Evolutionary conservation across 169 alveolate species (phyloP).

Genomic region (Theileria parva): DNA sequence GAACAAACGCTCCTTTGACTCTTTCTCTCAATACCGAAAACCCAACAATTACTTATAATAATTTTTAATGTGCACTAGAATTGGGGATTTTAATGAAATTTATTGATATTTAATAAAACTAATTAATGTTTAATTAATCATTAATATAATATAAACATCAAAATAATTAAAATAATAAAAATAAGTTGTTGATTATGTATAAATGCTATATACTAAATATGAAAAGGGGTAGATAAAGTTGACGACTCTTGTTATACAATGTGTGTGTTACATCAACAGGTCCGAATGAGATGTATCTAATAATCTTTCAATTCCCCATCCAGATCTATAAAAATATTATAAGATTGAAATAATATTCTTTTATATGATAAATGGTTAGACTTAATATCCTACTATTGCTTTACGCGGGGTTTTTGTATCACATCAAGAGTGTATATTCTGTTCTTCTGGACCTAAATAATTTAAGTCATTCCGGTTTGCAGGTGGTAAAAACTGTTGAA

Average conservation of each 20-base stretch:
- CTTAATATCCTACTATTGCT: neutral
- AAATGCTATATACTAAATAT: too few species aligned
- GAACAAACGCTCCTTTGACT: too few species aligned
- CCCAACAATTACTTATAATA: neutral
- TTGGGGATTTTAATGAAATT: neutral
- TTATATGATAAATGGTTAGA: neutral
- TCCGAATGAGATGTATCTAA: neutral
- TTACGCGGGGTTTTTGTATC: neutral
- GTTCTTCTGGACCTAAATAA: neutral
- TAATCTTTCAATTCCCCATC: neutral
- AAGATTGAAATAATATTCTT: too few species aligned
- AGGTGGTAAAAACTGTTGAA: neutral
- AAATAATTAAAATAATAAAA: too few species aligned
- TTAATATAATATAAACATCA: too few species aligned
- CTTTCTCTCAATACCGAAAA: neutral
- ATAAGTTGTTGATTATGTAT: neutral
- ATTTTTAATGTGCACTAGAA: neutral
- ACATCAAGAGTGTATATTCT: neutral
- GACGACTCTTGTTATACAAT: neutral
- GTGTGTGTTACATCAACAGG: neutral
- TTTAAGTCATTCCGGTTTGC: too few species aligned
- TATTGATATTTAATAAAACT: neutral
- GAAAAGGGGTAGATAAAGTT: neutral
- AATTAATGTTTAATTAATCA: too few species aligned
- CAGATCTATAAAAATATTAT: neutral